Base-by-base conservation (phyloP, 805 yeast species). In the Huiozyma sinensis region DNA sequence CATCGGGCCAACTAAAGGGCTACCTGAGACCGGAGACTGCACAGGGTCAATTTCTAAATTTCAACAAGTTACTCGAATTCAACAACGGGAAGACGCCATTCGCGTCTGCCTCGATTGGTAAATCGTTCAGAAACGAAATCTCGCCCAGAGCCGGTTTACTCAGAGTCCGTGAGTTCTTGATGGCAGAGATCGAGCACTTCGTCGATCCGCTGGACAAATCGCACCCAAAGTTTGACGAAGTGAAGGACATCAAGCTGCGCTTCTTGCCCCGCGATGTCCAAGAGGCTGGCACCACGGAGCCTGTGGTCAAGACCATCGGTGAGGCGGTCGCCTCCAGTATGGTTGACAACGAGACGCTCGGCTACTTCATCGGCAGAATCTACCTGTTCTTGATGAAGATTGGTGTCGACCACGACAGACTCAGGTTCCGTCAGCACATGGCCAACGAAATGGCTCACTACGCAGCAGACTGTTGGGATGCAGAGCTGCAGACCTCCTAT, bases 391-490 rank as follows among this genome's bases (percentile, higher is more conserved):
- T 92, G 65, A 60, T 71, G 50, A 85, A 83, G 64, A 86, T 92
- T 60, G 99, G 99, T 71, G 88, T 89, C 53, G 90, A 92, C 65
- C 73, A 81, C 48, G 61, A 68, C 45, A 80, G 87, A 60, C 69
- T 92, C 64, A 80, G 99, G 67, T 92, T 92, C 79, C 84, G 99
- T 74, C 98, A 92, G 73, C 99, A 92, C 70, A 81, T 92, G 95
- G 75, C 81, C 56, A 92, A 92, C 65, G 99, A 92, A 72, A 92
- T 92, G 99, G 99, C 99, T 13, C 99, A 92, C 67, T 92, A 92
- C 66, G 98, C 98, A 48, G 81, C 95, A 54, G 99, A 92, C 71
- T 92, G 99, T 74, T 92, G 99, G 99, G 99, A 92, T 70, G 97
- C 95, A 52, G 99, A 92, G 72, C 74, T 92, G 58, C 81, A 84